Base-by-base conservation (phyloP, 768 basidiomycete species). In the Cubamyces lactineus region DNA sequence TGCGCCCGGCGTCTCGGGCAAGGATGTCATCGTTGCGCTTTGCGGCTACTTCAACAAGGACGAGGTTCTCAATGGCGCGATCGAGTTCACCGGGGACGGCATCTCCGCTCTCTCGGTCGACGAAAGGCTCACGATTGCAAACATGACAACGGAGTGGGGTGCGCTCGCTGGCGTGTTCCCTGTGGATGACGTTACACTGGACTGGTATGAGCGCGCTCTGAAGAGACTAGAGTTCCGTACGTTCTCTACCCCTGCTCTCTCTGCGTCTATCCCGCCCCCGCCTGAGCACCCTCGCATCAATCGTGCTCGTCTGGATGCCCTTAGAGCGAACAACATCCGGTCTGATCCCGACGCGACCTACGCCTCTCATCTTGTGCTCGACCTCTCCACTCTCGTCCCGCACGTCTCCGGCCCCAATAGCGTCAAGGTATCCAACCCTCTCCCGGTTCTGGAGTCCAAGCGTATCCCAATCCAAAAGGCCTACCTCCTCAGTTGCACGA, bases 111-210 rank as follows among this genome's bases (percentile, higher is more conserved):
- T 99, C 51, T 76, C 85, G 4, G 84, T 99, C 57, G 96, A 99
- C 71, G 96, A 98, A 68, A 86, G 97, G 43, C 81, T 99, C 48
- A 96, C 96, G 0, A 98, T 98, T 66, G 81, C 95, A n/a, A 98
- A 99, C 75, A 99, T 98, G 97, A 98, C 97, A 5, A 98, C 97
- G 30, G 97, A 99, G 75, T 99, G 97, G 97, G 97, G 97, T 46
- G 97, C 97, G 2, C 84, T 99, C 2, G 95, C 86, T 8, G 97
- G 97, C 34, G 86, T 97, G 7, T 98, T 99, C 79, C 96, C 96
- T 0, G 88, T 93, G 5, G 97, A 99, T 71, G 80, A 86, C 19
- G 86, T 84, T 9, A 82, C 95, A 19, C 71, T 95, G 39, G 74
- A 84, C 26, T 99, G 96, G 96, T 99, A 98, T 73, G 89, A 92